Base-by-base conservation (phyloP, 1,284 basidiomycete genomes). In the Thecaphora frezii region DNA sequence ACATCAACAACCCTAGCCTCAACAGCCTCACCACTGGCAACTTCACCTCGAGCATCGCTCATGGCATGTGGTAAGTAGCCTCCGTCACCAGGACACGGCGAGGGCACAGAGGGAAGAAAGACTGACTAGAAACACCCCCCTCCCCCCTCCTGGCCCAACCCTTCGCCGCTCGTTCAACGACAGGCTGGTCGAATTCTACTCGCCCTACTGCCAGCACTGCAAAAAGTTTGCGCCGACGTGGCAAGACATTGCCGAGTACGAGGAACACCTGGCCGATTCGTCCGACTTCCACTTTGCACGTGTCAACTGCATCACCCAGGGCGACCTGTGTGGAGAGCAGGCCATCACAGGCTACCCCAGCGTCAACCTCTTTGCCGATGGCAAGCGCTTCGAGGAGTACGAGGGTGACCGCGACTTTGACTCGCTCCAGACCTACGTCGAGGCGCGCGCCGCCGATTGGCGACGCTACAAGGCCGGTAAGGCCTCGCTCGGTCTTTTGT, bases 171-270 rank as follows among this genome's bases (percentile, higher is more conserved):
- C n/a, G 18, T 22, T 10, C 23, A 19, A 7, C 16, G 14, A 22
- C 24, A 44, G 69, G 69, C 46, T 77, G n/a, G 47, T 77, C 41
- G 75, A 77, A 40, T 77, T 71, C 54, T 76, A 54, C 52, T 64
- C 63, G 85, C 90, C 90, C 0, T 89, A 86, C 66, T 93, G 90
- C 76, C 76, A 77, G 13, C 89, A 92, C 73, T 93, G 91, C 79
- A 83, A 83, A 38, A 69, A 79, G 0, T 91, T 93, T 64, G 85
- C 87, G 5, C 90, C 93, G 0, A 91, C 87, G 30, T 97, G 93
- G 90, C 82, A 85, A 42, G 81, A 87, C 46, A 82, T 97, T 1
- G 82, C 81, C 2, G 76, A 80, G 39, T 63, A 69, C 16, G 65
- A 58, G 3, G 38, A 44, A 14, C 63, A 66, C 36, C 55, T 66